Evolutionary conservation across 148 eudicot species (phyloP).

Genomic region (Rhododendron simsii): DNA sequence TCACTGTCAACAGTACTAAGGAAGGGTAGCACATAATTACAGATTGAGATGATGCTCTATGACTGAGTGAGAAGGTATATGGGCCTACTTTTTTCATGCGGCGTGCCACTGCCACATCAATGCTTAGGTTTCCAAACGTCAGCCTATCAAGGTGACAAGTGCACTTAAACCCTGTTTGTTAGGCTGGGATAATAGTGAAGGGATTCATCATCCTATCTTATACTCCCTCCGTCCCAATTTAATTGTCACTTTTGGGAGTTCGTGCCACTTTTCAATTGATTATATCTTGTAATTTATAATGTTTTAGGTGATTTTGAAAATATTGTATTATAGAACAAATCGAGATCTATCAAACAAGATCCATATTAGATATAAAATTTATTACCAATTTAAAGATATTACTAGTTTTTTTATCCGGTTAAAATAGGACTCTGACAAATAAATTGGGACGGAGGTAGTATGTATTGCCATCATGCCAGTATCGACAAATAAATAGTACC

Average conservation of each 20-base stretch:
- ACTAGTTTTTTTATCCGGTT: too few relatives aligned
- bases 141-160: not conserved
- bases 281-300: too few relatives aligned
- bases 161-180: not conserved
- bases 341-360: too few relatives aligned
- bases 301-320: too few relatives aligned
- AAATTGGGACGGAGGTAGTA: too few relatives aligned
- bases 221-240: too few relatives aligned
- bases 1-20: not conserved
- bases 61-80: not conserved
- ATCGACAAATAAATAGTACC: not conserved
- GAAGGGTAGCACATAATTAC: not conserved
- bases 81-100: not conserved
- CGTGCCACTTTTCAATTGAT: too few relatives aligned
- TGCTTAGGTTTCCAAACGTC: not conserved
- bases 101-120: not conserved
- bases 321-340: too few relatives aligned
- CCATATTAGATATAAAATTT: too few relatives aligned
- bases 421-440: too few relatives aligned
- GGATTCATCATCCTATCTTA: not conserved
- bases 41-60: not conserved
- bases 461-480: not conserved
- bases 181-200: not conserved
- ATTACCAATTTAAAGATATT: too few relatives aligned
- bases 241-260: too few relatives aligned